Base-by-base conservation (phyloP, 441 rosid species). In the Arabidopsis hybrid region DNA sequence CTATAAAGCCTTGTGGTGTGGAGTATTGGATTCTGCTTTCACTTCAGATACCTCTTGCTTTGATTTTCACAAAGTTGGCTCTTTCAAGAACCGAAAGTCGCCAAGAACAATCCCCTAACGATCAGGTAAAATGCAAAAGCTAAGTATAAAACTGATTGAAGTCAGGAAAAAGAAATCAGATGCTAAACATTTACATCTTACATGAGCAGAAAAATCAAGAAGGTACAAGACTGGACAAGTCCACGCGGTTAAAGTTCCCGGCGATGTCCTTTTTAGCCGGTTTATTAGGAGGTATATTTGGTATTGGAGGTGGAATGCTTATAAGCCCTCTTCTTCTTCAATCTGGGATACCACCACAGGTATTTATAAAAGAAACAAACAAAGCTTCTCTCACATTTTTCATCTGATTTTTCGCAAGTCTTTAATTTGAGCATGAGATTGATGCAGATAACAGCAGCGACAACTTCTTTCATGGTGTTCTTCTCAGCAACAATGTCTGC, bases 401-500 rank as follows among this genome's bases (percentile, higher is more conserved):
- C 74, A 87, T 7, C 9, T 66, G 57, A 60, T 81, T 17, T 85
- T 89, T 29, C 0, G 1, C 0, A 56, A 9, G 50, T 42, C 17
- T 65, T 77, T 21, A 59, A 21, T 21, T 21, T 21, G 26, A 21
- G 26, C 26, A 34, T 65, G 5, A 72, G 67, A 65, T 83, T 47
- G 60, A 32, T 73, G 74, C 79, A 90, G 97, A 82, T 85, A 61
- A 89, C 97, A 17, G 92, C 99, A 51, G 97, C 96, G 49, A 88
- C 99, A 0, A 89, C 94, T 65, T 89, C 99, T 2, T 91, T 92
- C 87, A 90, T 92, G 97, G 97, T 95, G 39, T 89, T 90, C 80
- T 95, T 95, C 81, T 95, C 99, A 7, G 89, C 99, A n/a, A 87
- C 89, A 6, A 92, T 92, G 99, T 95, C 97, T 3, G 89, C 93